Evolutionary conservation across 495 filamentous ascomycete species (phyloP), one percentile per base, ranked within the genome.

Genomic region (Penicillium crystallinum): DNA sequence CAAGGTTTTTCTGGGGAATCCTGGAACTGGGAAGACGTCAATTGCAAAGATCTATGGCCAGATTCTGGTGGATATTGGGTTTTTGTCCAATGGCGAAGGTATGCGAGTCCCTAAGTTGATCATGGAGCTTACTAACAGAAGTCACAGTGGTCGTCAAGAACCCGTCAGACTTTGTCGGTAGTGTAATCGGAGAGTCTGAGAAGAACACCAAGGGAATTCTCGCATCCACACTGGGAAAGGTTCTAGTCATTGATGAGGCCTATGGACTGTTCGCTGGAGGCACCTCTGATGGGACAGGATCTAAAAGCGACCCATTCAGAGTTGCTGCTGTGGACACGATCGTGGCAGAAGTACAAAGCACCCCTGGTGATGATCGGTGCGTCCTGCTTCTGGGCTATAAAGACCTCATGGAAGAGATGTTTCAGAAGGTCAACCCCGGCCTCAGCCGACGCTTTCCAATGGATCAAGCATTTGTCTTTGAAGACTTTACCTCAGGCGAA

Each of bases 271-370:
- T 67, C 49, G 49, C 59, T 2, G 72, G 73, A 23, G 61, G 49
- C 4, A 53, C 41, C 11, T 59, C 50, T 0, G 50, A 59, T 29
- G 57, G 56, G 12, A 49, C 44, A 27, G 61, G 59, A n/a, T 25
- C 53, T 3, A 39, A 48, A n/a, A 49, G 23, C 51, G 84, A 90
- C 56, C 58, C 65, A 0, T 90, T 74, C 71, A 84, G 79, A 56
- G 82, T 76, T 1, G 84, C 82, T 7, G 81, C 89, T 8, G 69
- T 88, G 5, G 85, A 90, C 4, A 92, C 89, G 0, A 84, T 93
- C n/a, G 89, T 92, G 2, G 86, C 88, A 0, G 86, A 93, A 51
- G 81, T 95, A 0, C 89, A 92, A 46, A 87, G 81, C 55, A 77
- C 79, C 0, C 85, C 88, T 0, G 85, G 86, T 0, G 88, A 91